Evolutionary conservation across 495 filamentous ascomycete species (phyloP).

Genomic region (Penicilliopsis zonata): DNA sequence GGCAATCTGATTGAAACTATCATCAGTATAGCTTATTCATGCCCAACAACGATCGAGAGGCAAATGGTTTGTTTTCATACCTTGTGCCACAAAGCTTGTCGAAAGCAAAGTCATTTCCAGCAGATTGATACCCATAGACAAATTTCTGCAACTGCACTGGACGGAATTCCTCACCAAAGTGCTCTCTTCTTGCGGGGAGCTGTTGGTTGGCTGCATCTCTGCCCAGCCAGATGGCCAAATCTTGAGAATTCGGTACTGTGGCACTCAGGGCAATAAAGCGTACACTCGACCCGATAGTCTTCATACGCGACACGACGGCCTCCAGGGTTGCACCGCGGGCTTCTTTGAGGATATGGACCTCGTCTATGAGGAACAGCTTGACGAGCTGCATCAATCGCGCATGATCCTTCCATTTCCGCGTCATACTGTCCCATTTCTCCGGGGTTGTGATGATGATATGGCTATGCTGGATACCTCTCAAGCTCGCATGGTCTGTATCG

Average conservation of each 20-base stretch:
- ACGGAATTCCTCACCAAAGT: conserved; percentile 86
- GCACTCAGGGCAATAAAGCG: conserved; percentile 89
- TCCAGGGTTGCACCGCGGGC: conserved; percentile 81
- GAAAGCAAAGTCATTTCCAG: conserved; percentile 73
- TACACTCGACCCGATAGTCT: conserved; percentile 74
- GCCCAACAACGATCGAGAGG: background rate
- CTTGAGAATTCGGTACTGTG: conserved; percentile 83
- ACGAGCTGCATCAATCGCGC: conserved; percentile 71
- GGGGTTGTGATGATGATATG: conserved; percentile 93
- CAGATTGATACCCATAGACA: conserved; percentile 63
- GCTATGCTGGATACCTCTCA: conserved; percentile 64
- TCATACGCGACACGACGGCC: conserved; percentile 96
- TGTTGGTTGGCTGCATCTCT: conserved; percentile 54
- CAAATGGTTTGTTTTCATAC: conserved; percentile 20
- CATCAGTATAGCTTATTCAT: conserved; percentile 1
- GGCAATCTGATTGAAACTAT: conserved; percentile 37
- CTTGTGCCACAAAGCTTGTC: conserved; percentile 69
- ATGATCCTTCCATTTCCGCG: conserved; percentile 91
- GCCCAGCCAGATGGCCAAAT: conserved; percentile 89
- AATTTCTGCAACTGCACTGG: conserved; percentile 80
- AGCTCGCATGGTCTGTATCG: conserved; percentile 68
- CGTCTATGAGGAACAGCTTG: conserved; percentile 87
- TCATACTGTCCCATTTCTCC: conserved; percentile 98
- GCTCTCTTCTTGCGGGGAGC: conserved; percentile 57
- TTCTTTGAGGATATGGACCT: conserved; percentile 93